phyloP scores from a whole-genome alignment of 2,329 filamentous ascomycete genomes.

The Knoxdaviesia proteae region DNA sequence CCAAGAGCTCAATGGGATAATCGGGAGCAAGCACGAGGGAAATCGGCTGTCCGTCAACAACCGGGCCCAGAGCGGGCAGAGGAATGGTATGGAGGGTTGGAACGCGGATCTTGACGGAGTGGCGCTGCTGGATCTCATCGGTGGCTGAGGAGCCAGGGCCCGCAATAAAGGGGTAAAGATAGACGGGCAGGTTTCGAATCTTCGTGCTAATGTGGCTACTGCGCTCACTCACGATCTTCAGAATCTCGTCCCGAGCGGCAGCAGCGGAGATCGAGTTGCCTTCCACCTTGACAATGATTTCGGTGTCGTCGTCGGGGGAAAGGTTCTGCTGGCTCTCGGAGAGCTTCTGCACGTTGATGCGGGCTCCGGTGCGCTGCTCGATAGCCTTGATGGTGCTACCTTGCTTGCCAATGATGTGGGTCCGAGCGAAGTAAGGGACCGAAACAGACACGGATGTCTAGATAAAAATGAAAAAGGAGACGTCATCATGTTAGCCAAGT shows the following conservation, averaged over 20 bases:
- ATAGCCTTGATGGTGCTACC: conserved; percentile 80
- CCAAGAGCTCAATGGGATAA: conserved; percentile 66
- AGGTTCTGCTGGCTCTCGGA: conserved; percentile 37
- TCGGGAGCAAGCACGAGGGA: conserved; percentile 42
- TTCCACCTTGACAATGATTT: conserved; percentile 72
- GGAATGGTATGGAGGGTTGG: conserved; percentile 29
- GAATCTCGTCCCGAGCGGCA: conserved; percentile 63
- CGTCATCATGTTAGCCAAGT: not conserved
- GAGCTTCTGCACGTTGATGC: conserved; percentile 70
- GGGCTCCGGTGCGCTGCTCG: conserved; percentile 73
- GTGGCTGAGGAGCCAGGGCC: conserved; percentile 52
- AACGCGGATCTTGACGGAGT: conserved; percentile 62
- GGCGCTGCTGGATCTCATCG: conserved; percentile 51
- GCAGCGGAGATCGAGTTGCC: conserved; percentile 78
- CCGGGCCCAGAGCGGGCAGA: conserved; percentile 40
- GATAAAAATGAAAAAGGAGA: not conserved
- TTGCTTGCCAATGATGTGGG: conserved; percentile 82
- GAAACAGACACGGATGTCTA: conserved; percentile 5
- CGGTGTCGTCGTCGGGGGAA: conserved; percentile 58
- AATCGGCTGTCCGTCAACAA: conserved; percentile 45
- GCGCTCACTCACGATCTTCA: conserved; percentile 72
- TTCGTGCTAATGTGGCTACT: conserved; percentile 64
- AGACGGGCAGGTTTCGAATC: conserved; percentile 65
- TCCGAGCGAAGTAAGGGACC: conserved; percentile 43
- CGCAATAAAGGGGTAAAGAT: conserved; percentile 90